Evolutionary conservation across 495 filamentous ascomycete genomes (phyloP).

Genomic region (Trichocladium antarcticum): DNA sequence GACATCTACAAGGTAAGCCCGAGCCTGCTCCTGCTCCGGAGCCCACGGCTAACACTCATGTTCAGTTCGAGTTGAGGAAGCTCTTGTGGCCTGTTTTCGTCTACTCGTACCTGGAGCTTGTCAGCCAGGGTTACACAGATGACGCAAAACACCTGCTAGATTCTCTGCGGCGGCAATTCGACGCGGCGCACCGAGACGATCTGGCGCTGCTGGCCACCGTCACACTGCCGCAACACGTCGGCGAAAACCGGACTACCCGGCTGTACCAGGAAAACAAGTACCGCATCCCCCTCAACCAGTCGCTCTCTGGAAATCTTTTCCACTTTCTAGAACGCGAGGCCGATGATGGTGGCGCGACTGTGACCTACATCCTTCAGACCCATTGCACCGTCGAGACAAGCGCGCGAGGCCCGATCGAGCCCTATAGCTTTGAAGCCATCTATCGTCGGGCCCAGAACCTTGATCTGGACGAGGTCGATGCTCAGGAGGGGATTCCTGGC

Average conservation of each 20-base stretch:
- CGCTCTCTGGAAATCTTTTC: slow-evolving; percentile 66
- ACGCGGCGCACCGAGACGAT: slow-evolving; percentile 64
- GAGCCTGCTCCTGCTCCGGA: neutral
- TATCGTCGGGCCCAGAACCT: slow-evolving; percentile 45
- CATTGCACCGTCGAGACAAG: slow-evolving; percentile 61
- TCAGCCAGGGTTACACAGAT: slow-evolving; percentile 56
- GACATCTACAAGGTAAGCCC: slow-evolving; percentile 77
- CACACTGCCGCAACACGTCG: slow-evolving; percentile 63
- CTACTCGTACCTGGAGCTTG: slow-evolving; percentile 77
- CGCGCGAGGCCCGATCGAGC: slow-evolving; percentile 62
- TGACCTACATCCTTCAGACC: slow-evolving; percentile 63
- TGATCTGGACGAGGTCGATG: slow-evolving; percentile 56
- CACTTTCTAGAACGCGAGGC: slow-evolving; percentile 78
- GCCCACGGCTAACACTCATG: slow-evolving; percentile 12
- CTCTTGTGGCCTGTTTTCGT: slow-evolving; percentile 89
- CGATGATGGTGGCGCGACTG: slow-evolving; percentile 62
- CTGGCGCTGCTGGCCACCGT: slow-evolving; percentile 56
- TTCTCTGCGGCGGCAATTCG: slow-evolving; percentile 55
- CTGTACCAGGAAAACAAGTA: slow-evolving; percentile 79
- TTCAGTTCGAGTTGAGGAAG: slow-evolving; percentile 71
- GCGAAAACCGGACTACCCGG: slow-evolving; percentile 57
- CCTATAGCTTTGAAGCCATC: slow-evolving; percentile 71
- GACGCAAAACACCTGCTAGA: slow-evolving; percentile 64
- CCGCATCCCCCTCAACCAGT: slow-evolving; percentile 69
- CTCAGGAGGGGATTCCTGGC: slow-evolving; percentile 89